A percentile compares a stretch with the other conserved stretches of the same genome.
Evolutionary conservation across 345 rosid genomes (phyloP).

Genomic region (Eucalyptus sp.): DNA sequence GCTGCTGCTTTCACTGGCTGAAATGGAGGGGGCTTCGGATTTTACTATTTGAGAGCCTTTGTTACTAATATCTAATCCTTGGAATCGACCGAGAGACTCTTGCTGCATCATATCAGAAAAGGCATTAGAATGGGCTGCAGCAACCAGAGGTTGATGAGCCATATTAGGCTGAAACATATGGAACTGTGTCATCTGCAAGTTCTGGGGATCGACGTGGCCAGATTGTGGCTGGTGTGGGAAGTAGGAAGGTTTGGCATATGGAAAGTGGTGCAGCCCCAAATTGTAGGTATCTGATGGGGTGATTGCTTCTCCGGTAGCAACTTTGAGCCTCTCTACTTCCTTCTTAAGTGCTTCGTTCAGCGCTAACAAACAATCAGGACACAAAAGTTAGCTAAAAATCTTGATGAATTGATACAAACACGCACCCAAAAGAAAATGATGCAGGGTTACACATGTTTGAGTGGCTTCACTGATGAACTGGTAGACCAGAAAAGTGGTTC

Average conservation of each 20-base stretch:
- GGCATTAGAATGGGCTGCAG: conserved; percentile 24
- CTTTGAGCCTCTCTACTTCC: conserved; percentile 86
- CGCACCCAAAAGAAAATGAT: background rate
- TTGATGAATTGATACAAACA: background rate
- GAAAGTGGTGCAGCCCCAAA: conserved; percentile 62
- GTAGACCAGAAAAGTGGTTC: background rate
- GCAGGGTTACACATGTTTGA: background rate
- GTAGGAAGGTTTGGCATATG: conserved; percentile 39
- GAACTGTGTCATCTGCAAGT: conserved; percentile 42
- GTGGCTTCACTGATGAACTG: background rate
- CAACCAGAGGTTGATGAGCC: conserved; percentile 22
- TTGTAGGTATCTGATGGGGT: conserved; percentile 63
- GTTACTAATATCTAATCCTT: conserved; percentile 72
- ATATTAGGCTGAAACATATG: conserved; percentile 40
- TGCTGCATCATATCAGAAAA: conserved; percentile 58
- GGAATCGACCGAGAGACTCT: conserved; percentile 65
- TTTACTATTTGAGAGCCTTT: conserved; percentile 48
- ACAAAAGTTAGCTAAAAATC: background rate
- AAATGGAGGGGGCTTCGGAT: conserved; percentile 61
- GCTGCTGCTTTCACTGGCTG: conserved; percentile 79
- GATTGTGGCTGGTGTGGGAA: conserved; percentile 38
- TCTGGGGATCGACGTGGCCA: conserved; percentile 24
- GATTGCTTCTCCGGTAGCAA: conserved; percentile 64
- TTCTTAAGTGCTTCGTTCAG: conserved; percentile 86
- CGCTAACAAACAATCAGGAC: conserved; percentile 20